phyloP scores from a whole-genome alignment of 2,329 filamentous ascomycete species.

The Talaromyces atroroseus region DNA sequence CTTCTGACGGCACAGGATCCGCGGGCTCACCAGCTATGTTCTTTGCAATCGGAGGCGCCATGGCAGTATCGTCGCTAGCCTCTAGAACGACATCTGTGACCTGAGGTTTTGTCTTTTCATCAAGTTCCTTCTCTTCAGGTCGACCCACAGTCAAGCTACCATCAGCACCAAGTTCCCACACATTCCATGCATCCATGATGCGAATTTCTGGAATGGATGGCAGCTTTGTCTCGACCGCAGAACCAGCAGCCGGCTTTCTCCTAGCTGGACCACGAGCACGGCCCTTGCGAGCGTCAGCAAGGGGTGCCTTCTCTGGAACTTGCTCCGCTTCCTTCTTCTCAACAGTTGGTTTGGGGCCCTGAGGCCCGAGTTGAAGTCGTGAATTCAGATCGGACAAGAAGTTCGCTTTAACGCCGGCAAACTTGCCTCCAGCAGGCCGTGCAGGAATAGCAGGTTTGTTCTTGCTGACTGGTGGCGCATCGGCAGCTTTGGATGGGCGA shows the following conservation, averaged over 20 bases:
- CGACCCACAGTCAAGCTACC: slow-evolving; percentile 22
- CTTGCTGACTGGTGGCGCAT: slow-evolving; percentile 49
- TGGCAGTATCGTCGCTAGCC: slow-evolving; percentile 13
- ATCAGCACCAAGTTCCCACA: slow-evolving; percentile 34
- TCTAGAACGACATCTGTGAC: slow-evolving; percentile 9
- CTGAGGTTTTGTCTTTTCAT: slow-evolving; percentile 9
- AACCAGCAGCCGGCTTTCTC: slow-evolving; percentile 60
- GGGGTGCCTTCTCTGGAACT: slow-evolving; percentile 63
- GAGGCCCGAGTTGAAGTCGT: slow-evolving; percentile 79
- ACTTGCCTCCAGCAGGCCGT: slow-evolving; percentile 74
- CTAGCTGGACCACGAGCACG: slow-evolving; percentile 82
- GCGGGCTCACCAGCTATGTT: slow-evolving; percentile 31
- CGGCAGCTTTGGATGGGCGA: slow-evolving; percentile 53
- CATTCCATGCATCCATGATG: slow-evolving; percentile 35
- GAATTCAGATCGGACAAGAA: slow-evolving; percentile 94
- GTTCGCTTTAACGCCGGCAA: slow-evolving; percentile 81
- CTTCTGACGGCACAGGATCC: slow-evolving; percentile 22
- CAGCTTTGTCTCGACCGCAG: slow-evolving; percentile 20
- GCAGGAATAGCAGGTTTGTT: slow-evolving; percentile 79
- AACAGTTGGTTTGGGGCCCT: slow-evolving; percentile 63
- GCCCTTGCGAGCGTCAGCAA: slow-evolving; percentile 83
- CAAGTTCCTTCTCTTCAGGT: slow-evolving; percentile 2
- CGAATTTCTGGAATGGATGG: slow-evolving; percentile 33
- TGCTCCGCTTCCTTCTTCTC: slow-evolving; percentile 57
- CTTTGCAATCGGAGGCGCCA: slow-evolving; percentile 29